phyloP scores from a whole-genome alignment of 1,139 yeast species.

The Candida neerlandica region DNA sequence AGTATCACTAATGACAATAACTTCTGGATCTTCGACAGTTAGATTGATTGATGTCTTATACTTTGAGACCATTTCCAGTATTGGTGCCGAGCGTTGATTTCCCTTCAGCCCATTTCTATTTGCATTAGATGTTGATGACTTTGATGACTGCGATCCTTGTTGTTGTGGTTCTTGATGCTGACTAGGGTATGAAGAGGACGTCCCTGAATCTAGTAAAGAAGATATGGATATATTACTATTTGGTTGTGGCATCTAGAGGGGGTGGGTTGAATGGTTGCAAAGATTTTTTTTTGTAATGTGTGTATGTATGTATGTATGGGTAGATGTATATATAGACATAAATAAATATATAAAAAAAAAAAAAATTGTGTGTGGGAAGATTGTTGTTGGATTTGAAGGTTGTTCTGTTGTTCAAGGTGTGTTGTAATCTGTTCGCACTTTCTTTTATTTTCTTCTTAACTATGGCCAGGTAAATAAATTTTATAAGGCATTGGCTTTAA shows the following conservation, averaged over 20 bases:
- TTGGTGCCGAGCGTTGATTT: conserved; percentile 8
- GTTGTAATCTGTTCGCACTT: background rate
- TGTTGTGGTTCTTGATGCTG: conserved; percentile 12
- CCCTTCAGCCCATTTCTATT: conserved; percentile 5
- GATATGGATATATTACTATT: conserved; percentile 26
- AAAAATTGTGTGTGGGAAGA: background rate
- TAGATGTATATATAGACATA: background rate
- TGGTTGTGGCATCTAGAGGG: conserved; percentile 8
- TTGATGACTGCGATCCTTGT: conserved; percentile 5
- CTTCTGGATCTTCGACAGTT: conserved; percentile 17
- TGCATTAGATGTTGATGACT: background rate
- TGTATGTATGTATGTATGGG: background rate
- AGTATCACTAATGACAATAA: conserved; percentile 16
- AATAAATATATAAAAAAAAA: no score
- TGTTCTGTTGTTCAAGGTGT: background rate
- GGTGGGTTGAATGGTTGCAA: conserved; percentile 5
- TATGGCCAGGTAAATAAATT: conserved; percentile 2
- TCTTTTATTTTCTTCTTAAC: background rate
- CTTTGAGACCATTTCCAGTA: conserved; percentile 24
- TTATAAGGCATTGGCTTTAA: background rate
- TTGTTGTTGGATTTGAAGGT: background rate
- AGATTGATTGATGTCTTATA: conserved; percentile 27
- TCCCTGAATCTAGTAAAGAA: conserved; percentile 21
- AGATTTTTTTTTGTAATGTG: background rate
- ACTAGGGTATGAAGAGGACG: conserved; percentile 1